Conservation (phyloP, 306 rosid genomes). For the Prinsepia uniflora region DNA sequence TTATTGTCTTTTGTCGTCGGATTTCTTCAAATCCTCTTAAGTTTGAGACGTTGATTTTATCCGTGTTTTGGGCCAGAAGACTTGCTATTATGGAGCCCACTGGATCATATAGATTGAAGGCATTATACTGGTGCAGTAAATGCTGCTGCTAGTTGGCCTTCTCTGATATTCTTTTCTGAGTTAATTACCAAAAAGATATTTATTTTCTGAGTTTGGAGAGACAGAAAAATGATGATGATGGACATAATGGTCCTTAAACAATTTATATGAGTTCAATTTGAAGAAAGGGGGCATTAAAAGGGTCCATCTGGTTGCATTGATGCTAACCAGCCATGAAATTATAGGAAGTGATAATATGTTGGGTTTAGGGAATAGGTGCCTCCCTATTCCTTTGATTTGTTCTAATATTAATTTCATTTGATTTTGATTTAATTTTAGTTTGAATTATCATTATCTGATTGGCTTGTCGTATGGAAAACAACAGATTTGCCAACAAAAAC, state of each 20-base stretch:
- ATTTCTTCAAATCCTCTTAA: too few species aligned
- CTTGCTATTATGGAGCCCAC: too few species aligned
- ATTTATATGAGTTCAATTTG: constrained; percentile 14
- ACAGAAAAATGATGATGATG: background rate
- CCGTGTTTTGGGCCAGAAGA: too few species aligned
- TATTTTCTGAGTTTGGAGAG: background rate
- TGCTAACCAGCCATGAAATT: background rate
- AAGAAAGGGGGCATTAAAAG: background rate
- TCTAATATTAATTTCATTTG: background rate
- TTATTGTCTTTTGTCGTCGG: too few species aligned
- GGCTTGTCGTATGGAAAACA: background rate
- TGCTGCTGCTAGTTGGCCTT: background rate
- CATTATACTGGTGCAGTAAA: too few species aligned
- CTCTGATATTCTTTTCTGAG: background rate
- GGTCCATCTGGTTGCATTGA: background rate
- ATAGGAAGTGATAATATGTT: background rate
- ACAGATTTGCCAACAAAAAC: background rate
- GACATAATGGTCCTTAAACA: background rate
- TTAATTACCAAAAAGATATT: too few species aligned
- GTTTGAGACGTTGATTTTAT: too few species aligned
- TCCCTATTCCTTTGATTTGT: background rate
- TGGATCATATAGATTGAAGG: too few species aligned
- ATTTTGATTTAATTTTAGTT: background rate
- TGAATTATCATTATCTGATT: background rate
- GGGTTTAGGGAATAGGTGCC: background rate